Evolutionary conservation across 768 basidiomycete species (phyloP), one percentile per base, ranked within the genome.

Genomic region (Phylloporus rhodoxanthus): DNA sequence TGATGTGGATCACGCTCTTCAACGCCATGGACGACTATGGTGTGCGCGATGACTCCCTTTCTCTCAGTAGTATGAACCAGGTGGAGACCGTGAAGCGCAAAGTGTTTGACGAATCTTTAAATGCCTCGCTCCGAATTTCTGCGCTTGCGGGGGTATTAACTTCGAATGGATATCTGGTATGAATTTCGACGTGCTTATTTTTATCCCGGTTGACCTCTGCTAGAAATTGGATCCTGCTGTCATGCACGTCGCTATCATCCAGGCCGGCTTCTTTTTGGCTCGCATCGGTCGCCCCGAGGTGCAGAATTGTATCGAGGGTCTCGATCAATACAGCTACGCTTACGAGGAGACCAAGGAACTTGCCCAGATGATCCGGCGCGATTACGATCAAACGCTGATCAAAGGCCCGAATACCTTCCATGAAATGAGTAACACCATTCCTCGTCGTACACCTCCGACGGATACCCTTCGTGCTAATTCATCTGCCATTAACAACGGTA

Each of bases 1-100:
- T 87, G 58, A 85, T 94, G 81, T 95, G 90, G 91, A 82, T 93
- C 52, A 80, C 84, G 36, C 68, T 92, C 4, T 86, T 87, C 66
- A 82, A 76, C 54, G 91, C 91, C 1, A 68, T 95, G 54, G 85
- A 90, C 50, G 91, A 94, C 50, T 91, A 79, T 61, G 91, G 91
- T 10, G 74, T 95, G 50, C 81, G 80, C 53, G 91, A 93, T 58
- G 67, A 69, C 26, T 54, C 63, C 37, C 43, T 64, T 8, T 57
- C 64, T 2, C 64, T 66, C 3, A 66, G 67, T 20, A 57, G 51
- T 33, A 67, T 81, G 52, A 85, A 85, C 62, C 75, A 81, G 47
- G 80, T 87, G 40, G 84, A 87, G 57, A 73, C 72, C 39, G 70
- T 77, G 48, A 85, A 82, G 69, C 73, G 77, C 28, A 85, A 85